Percentiles rank a stretch among this genome's conserved stretches.
Conservation (phyloP, 164 flowering plant species). For the Kingdonia uniflora region DNA sequence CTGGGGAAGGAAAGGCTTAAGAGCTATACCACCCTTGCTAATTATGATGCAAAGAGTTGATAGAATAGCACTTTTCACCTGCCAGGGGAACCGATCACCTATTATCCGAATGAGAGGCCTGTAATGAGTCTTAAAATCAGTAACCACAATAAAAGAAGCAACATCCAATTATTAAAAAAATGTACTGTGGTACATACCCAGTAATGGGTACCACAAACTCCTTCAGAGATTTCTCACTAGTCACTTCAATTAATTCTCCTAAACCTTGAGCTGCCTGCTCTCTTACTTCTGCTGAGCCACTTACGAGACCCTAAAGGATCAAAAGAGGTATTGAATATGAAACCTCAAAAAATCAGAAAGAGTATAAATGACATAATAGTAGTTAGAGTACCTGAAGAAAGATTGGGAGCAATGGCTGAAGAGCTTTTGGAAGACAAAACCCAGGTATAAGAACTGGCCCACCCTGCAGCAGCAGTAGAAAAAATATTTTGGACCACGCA, state of each 20-base stretch:
- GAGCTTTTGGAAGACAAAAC: constrained; percentile 89
- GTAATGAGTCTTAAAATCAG: constrained; percentile 13
- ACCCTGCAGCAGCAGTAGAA: constrained; percentile 42
- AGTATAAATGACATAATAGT: background rate
- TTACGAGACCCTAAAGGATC: constrained; percentile 59
- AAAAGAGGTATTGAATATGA: constrained; percentile 1
- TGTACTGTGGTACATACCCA: constrained; percentile 43
- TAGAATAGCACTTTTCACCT: constrained; percentile 94
- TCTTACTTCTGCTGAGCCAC: constrained; percentile 95
- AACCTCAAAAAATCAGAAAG: background rate
- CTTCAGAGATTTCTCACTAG: constrained; percentile 80
- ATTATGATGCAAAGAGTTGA: constrained; percentile 81
- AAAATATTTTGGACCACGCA: background rate
- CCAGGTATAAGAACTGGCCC: constrained; percentile 91
- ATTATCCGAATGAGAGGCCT: constrained; percentile 97
- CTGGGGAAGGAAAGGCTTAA: constrained; percentile 99
- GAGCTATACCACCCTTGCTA: constrained; percentile 79
- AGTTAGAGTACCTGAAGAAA: constrained; percentile 69
- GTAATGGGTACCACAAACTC: constrained; percentile 93
- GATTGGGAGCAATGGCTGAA: constrained; percentile 88
- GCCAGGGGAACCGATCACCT: constrained; percentile 99
- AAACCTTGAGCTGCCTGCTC: constrained; percentile 98
- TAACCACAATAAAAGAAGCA: background rate
- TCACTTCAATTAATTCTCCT: constrained; percentile 94
- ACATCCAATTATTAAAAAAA: background rate